A percentile compares a stretch with the other conserved stretches of the same genome.
phyloP scores from a whole-genome alignment of 768 basidiomycete species.

The Kwoniella dendrophila region DNA sequence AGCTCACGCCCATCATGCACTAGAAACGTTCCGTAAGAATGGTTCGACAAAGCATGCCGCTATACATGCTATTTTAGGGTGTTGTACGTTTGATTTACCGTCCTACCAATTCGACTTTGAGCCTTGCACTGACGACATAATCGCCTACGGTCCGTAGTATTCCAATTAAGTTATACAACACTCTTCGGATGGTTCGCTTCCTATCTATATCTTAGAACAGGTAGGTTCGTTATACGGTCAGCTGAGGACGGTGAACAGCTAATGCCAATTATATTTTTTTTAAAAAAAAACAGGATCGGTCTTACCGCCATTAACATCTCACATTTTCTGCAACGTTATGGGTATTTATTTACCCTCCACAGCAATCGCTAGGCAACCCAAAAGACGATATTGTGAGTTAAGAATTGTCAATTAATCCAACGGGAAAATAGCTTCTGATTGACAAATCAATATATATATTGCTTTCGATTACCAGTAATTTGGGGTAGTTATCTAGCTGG shows the following conservation, averaged over 20 bases:
- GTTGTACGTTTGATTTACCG: slow-evolving; percentile 57
- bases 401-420: too few relatives aligned
- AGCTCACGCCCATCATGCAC: slow-evolving; percentile 93
- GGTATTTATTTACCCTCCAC: slow-evolving; percentile 72
- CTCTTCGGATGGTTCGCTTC: slow-evolving; percentile 86
- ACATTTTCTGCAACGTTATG: slow-evolving; percentile 93
- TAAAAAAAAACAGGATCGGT: slow-evolving; percentile 67
- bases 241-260: too few relatives aligned
- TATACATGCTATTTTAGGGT: slow-evolving; percentile 60
- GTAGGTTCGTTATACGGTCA: slow-evolving; percentile 44
- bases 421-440: too few relatives aligned
- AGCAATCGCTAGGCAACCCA: slow-evolving; percentile 64
- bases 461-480: slow-evolving; percentile 60
- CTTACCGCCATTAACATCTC: slow-evolving; percentile 73
- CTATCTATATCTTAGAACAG: slow-evolving; percentile 82
- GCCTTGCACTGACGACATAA: background rate
- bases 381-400: slow-evolving; percentile 62
- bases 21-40: slow-evolving; percentile 75
- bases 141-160: slow-evolving; percentile 68
- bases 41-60: slow-evolving; percentile 71
- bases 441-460: background rate
- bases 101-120: background rate
- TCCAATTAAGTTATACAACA: slow-evolving; percentile 88
- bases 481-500: slow-evolving; percentile 64
- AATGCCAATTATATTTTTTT: too few relatives aligned